Percentiles rank a stretch among this genome's conserved stretches.
Evolutionary conservation across 2,329 filamentous ascomycete species (phyloP).

Genomic region (Curvularia spicifera): DNA sequence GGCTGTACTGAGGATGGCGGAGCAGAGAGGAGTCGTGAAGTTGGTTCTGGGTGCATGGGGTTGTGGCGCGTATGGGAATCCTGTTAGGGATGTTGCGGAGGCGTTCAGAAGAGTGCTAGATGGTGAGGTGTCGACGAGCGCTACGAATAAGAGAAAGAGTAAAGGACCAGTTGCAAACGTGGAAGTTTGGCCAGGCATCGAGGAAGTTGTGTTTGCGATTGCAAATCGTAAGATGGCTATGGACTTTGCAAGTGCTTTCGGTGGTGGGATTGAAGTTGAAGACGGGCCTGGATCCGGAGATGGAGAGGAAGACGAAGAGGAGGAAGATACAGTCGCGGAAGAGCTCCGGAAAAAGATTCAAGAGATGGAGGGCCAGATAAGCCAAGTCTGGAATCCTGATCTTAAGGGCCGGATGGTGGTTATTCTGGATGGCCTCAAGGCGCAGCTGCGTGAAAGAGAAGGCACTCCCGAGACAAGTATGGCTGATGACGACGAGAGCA

Average conservation of each 20-base stretch:
- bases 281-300: constrained; percentile 49
- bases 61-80: constrained; percentile 69
- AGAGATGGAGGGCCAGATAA: constrained; percentile 46
- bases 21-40: constrained; percentile 53
- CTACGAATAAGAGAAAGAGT: constrained; percentile 34
- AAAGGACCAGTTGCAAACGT: constrained; percentile 18
- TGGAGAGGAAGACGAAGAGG: constrained; percentile 39
- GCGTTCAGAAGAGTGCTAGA: constrained; percentile 57
- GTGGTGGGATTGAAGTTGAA: constrained; percentile 47
- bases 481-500: background rate
- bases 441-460: constrained; percentile 35
- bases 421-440: constrained; percentile 42
- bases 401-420: constrained; percentile 40
- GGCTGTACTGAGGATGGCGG: constrained; percentile 61
- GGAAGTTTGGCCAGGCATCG: constrained; percentile 54
- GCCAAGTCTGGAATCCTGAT: constrained; percentile 44
- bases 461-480: constrained; percentile 4
- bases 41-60: constrained; percentile 70
- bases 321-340: constrained; percentile 30
- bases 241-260: constrained; percentile 60
- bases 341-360: constrained; percentile 45
- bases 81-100: constrained; percentile 63
- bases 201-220: constrained; percentile 66
- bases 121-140: background rate
- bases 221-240: constrained; percentile 59